Evolutionary conservation across 768 basidiomycete species (phyloP).

Genomic region (Pleurotus tuber-regium): DNA sequence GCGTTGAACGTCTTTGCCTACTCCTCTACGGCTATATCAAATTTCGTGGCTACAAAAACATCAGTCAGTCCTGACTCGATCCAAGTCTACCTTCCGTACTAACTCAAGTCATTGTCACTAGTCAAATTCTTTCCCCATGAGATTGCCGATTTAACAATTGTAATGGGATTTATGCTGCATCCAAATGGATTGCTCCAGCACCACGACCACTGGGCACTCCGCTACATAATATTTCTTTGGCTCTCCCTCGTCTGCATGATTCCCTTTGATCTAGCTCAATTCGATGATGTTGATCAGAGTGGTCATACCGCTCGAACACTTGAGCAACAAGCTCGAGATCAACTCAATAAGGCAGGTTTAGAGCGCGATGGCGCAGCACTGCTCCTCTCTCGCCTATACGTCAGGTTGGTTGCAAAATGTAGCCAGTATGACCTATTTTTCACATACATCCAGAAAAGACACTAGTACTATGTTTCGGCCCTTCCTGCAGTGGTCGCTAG

Average conservation of each 20-base stretch:
- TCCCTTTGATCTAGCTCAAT: slow-evolving; percentile 87
- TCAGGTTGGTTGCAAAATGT: slow-evolving; percentile 49
- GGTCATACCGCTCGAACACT: slow-evolving; percentile 56
- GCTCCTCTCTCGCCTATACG: slow-evolving; percentile 79
- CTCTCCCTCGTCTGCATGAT: slow-evolving; percentile 92
- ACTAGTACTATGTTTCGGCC: slow-evolving; percentile 42
- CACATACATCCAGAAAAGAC: slow-evolving; percentile 49
- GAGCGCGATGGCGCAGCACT: slow-evolving; percentile 84
- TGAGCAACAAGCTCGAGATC: slow-evolving; percentile 54
- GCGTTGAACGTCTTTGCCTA: slow-evolving; percentile 51
- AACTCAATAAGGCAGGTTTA: slow-evolving; percentile 68
- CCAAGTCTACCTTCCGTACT: slow-evolving; percentile 6
- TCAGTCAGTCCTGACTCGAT: slow-evolving; percentile 56
- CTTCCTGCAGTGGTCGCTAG: slow-evolving; percentile 51
- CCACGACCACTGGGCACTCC: slow-evolving; percentile 67
- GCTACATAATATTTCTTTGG: slow-evolving; percentile 87
- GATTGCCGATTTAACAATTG: slow-evolving; percentile 75
- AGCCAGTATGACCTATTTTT: not conserved
- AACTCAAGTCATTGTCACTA: slow-evolving; percentile 30
- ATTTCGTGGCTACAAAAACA: slow-evolving; percentile 86
- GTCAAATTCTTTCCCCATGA: slow-evolving; percentile 95
- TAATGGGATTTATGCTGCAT: slow-evolving; percentile 59
- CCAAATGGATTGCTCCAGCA: slow-evolving; percentile 41
- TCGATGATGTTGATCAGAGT: slow-evolving; percentile 58
- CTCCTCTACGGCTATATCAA: slow-evolving; percentile 83